These are phyloP conservation scores for Cutaneotrichosporon cavernicola DNA, from an alignment of 1,284 basidiomycete species.

Conservation along the genomic window DNA sequence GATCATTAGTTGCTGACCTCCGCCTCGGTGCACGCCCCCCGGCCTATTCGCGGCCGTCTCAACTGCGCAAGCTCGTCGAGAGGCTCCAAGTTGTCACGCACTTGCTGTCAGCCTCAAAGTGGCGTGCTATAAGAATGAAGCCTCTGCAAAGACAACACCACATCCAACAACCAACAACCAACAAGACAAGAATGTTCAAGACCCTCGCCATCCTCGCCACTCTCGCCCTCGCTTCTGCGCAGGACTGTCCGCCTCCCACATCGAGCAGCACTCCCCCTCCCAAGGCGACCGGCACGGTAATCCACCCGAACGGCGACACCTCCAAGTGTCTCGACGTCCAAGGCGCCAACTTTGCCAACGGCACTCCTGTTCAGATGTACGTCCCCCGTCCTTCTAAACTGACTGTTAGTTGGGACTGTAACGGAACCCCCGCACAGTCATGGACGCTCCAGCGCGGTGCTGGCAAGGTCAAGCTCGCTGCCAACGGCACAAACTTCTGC, in stretches of 20 bases:
- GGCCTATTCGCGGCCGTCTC: no score
- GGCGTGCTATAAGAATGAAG: no score
- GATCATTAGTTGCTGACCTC: no score
- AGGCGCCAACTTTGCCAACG: constrained; percentile 24
- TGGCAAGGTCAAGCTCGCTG: constrained; percentile 31
- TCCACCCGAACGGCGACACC: constrained; percentile 39
- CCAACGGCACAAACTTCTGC: constrained; percentile 35
- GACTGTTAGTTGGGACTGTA: constrained; percentile 34
- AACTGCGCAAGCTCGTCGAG: no score
- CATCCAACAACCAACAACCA: no score
- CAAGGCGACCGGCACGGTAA: constrained; percentile 22
- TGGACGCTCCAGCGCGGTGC: constrained; percentile 29
- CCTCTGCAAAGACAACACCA: no score
- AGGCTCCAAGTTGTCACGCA: no score
- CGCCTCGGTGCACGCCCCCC: no score
- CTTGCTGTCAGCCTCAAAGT: no score
- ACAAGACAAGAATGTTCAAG: background rate
- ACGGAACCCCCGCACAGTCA: constrained; percentile 34
- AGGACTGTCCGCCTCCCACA: constrained; percentile 7
- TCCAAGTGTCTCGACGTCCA: constrained; percentile 38
- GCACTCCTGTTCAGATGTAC: constrained; percentile 25
- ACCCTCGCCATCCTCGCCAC: constrained; percentile 15
- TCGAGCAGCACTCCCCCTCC: constrained; percentile 11
- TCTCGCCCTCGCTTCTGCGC: constrained; percentile 14
- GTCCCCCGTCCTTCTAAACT: background rate